Base-by-base conservation (phyloP, 78 protist genomes). In the Parvularia atlantis region DNA sequence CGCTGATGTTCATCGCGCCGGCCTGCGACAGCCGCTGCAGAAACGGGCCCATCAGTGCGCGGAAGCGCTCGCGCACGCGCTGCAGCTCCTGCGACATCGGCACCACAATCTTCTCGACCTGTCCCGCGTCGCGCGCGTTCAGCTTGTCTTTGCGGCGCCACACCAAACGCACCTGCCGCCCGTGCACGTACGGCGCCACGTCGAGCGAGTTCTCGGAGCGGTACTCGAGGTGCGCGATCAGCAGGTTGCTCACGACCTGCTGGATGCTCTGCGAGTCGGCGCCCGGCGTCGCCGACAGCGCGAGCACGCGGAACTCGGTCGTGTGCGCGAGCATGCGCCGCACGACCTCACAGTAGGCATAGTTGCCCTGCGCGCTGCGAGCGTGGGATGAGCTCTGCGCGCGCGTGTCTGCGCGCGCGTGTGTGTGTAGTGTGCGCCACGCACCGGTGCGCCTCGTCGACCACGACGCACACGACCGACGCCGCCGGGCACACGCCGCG, bases 211-310 rank as follows among this genome's bases (percentile, higher is more conserved):
- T 24, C 54, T 92, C 95, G 17, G 41, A 44, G 19, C 91, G 56
- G 22, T 77, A 33, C 31, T 88, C 93, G 50, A 93, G 36, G 56
- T 69, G 53, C 16, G 86, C 36, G 28, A 91, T 85, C 31, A 59
- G 58, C 24, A 85, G 69, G 56, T 86, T 91, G 20, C n/a, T 19
- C 22, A 92, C 36, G 10, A 88, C 74, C 19, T 66, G 22, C 69
- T 91, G 94, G n/a, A 91, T 44, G 0, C 50, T 37, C 30, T 41
- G 31, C 16, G 63, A 16, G 50, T 63, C 28, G 28, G 61, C 37
- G 9, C 99, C 99, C 0, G 99, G 99, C 31, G 99, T 92, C 4
- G 99, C 99, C 2, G 93, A 65, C 11, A 96, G 81, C 16, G 84
- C 98, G 16, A 96, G 63, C 6, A 94, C 67, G 20, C 99, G 80